Base-by-base conservation (phyloP, 2,329 filamentous ascomycete species). In the Cercospora sojina region DNA sequence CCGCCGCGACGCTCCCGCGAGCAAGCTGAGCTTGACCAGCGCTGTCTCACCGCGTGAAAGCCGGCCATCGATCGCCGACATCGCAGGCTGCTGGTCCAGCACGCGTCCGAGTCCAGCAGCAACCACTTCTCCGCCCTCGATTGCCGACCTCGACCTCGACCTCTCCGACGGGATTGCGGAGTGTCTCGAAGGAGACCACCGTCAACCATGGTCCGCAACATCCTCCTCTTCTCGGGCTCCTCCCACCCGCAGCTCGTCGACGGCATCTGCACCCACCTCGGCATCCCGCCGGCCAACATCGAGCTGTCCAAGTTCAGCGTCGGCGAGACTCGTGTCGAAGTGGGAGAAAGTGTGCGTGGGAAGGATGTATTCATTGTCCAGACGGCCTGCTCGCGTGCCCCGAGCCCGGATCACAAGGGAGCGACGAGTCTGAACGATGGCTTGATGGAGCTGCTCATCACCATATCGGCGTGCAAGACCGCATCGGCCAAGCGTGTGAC, bases 341-440 rank as follows among this genome's bases (percentile, higher is more conserved):
- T 99, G 76, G 87, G 93, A 79, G 95, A 99, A 80, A 97, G 93
- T 13, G 95, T 99, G 60, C 91, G 95, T 74, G 95, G 92, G 74
- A 99, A 99, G 80, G 95, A 99, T 87, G 95, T 97, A 78, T 99
- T 96, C 83, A 97, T 98, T 78, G 92, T 99, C 75, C 94, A 98
- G 81, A 95, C 92, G 49, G 70, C 70, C 25, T 72, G 70, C 70
- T 71, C 69, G 38, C 59, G 60, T 29, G 58, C 68, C 12, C 63
- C 57, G 20, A 64, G 63, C 29, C 56, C 58, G 25, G 51, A 59
- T 12, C 51, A 63, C 60, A 63, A 63, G 49, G 57, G 65, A 49
- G 65, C 65, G 18, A 67, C 65, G 47, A 71, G 68, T 35, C 60
- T 72, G 25, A 99, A 99, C 78, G 95, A 99, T 81, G 89, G 96